Conservation (phyloP, 2,329 filamentous ascomycete genomes). For the Monilinia fructicola region DNA sequence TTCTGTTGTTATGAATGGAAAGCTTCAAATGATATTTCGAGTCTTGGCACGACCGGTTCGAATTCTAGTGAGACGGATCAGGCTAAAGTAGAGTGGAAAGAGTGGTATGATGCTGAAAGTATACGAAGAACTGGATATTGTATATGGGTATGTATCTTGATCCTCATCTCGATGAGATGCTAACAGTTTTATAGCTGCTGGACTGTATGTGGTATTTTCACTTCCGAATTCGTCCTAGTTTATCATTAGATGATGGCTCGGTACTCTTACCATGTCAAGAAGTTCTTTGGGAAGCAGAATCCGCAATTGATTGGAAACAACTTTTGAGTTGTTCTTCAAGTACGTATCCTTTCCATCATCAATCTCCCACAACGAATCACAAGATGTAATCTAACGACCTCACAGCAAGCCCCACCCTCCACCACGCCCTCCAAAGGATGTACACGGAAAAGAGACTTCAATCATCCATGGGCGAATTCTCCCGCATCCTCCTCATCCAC, state of each 20-base stretch:
- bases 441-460: slow-evolving; percentile 51
- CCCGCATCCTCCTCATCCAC: slow-evolving; percentile 50
- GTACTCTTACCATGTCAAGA: slow-evolving; percentile 1
- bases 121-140: slow-evolving; percentile 44
- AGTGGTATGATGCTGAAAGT: slow-evolving; percentile 44
- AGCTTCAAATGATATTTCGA: neutral
- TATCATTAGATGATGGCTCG: slow-evolving; percentile 3
- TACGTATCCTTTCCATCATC: neutral
- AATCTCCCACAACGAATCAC: neutral
- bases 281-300: neutral
- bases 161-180: neutral
- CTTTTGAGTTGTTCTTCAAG: slow-evolving; percentile 10
- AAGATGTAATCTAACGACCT: too few relatives aligned
- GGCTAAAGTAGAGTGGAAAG: slow-evolving; percentile 38
- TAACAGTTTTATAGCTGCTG: neutral
- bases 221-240: neutral
- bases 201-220: slow-evolving; percentile 12
- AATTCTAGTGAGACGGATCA: neutral
- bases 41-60: neutral
- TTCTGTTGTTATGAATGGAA: slow-evolving; percentile 7
- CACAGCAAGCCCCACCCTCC: slow-evolving; percentile 41
- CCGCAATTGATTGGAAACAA: slow-evolving; percentile 5
- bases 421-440: slow-evolving; percentile 46
- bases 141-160: slow-evolving; percentile 44
- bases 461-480: slow-evolving; percentile 49